Evolutionary conservation across 257 asterid genomes (phyloP).

Genomic region (Solanum etuberosum): DNA sequence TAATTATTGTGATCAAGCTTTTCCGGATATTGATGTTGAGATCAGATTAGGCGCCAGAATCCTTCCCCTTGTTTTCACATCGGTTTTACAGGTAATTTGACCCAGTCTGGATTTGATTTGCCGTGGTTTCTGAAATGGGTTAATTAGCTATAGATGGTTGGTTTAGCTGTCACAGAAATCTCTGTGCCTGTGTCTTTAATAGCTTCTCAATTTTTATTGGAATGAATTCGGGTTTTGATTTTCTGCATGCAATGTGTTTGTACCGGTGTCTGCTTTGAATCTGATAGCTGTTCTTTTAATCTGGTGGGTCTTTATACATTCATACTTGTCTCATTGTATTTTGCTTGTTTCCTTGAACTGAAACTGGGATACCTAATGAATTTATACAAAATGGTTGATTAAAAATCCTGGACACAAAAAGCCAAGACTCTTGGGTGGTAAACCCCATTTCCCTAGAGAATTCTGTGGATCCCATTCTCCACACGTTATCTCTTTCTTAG

Average conservation of each 20-base stretch:
- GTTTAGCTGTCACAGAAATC: not conserved
- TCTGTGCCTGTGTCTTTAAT: not conserved
- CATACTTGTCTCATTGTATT: not conserved
- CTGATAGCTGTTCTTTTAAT: not conserved
- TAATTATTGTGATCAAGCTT: not conserved
- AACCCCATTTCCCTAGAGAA: conserved; percentile 28
- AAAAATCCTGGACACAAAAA: not conserved
- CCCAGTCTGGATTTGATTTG: not conserved
- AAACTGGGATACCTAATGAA: conserved; percentile 6
- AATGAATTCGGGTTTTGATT: not conserved
- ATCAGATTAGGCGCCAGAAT: conserved; percentile 29
- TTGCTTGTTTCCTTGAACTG: conserved; percentile 8
- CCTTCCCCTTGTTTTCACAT: not conserved
- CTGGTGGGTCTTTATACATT: not conserved
- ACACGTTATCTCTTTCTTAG: conserved; percentile 24
- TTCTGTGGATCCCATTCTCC: conserved; percentile 37
- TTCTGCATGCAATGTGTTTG: conserved; percentile 38
- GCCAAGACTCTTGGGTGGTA: conserved; percentile 17
- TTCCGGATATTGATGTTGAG: conserved; percentile 5
- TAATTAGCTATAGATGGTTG: not conserved
- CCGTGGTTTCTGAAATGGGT: not conserved
- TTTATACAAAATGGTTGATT: conserved; percentile 8
- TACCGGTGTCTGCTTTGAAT: not conserved
- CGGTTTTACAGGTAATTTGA: conserved; percentile 2
- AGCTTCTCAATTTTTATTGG: not conserved